Base-by-base conservation (phyloP, 495 filamentous ascomycete genomes). In the Aspergillus campestris region DNA sequence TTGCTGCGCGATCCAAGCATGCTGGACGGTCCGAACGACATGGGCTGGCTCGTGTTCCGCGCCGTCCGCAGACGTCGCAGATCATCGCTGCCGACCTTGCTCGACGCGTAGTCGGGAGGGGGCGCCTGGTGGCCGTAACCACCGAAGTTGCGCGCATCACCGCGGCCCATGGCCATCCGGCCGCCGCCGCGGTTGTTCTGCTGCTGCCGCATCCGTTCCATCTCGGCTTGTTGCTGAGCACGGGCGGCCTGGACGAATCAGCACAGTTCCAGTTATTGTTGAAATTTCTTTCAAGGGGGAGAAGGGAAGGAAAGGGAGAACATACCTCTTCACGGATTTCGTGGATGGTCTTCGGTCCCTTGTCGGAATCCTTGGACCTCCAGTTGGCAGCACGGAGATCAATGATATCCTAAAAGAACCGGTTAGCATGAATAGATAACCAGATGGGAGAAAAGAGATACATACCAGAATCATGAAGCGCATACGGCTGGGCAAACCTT, bases 331-430 rank as follows among this genome's bases (percentile, higher is more conserved):
- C 82, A 53, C 86, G 83, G 50, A 99, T 85, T 71, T 96, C 84
- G 9, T 85, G 80, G 39, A 99, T 84, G 8, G 92, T 99, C 77
- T 95, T 95, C 40, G 92, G 92, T 31, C 92, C 92, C 71, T 97
- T 97, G 61, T 80, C 74, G 31, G 65, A 54, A 55, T 92, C 88
- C 75, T 95, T 97, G 39, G 85, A 86, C 29, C 71, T 57, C 92
- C 92, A 99, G 55, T 72, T 66, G 31, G 68, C 70, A 55, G 61
- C 74, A 45, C 92, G 81, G 44, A 97, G 70, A 63, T 99, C 92
- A 52, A 89, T 63, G 51, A 94, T 77, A 66, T 99, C 92, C 79
- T 82, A 49, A 3, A 42, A 29, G n/a, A 28, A 29, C 0, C 5
- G 12, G 32, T 34, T 5, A 34, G 32, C 12, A 14, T 7, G 5